phyloP scores from a whole-genome alignment of 495 filamentous ascomycete genomes.

The Glarea lozoyensis region DNA sequence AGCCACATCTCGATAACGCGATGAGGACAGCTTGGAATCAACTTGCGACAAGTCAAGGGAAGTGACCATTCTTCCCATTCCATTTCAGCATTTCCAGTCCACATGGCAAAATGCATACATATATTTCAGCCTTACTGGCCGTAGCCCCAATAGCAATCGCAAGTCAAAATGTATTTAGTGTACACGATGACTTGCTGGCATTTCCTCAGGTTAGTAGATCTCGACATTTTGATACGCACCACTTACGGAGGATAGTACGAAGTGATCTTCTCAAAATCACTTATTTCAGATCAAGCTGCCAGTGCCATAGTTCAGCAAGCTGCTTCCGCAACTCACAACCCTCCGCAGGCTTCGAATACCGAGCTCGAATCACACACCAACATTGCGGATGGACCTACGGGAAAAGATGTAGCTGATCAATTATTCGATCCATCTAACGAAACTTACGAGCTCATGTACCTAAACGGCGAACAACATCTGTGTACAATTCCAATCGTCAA shows the following conservation, averaged over 20 bases:
- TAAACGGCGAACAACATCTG: conserved; percentile 63
- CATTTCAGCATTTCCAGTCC: conserved; percentile 14
- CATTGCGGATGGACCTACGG: conserved; percentile 11
- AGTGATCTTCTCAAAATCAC: conserved; percentile 66
- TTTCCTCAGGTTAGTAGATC: conserved; percentile 67
- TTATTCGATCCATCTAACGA: conserved; percentile 23
- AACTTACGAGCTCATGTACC: conserved; percentile 65
- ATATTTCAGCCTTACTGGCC: conserved; percentile 31
- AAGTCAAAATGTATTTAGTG: conserved; percentile 56
- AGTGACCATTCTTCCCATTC: conserved; percentile 2
- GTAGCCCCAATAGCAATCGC: conserved; percentile 35
- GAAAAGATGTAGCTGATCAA: too few species aligned
- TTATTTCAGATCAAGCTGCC: conserved; percentile 64
- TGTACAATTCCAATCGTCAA: conserved; percentile 75
- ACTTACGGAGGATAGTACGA: conserved; percentile 55
- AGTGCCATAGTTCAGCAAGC: conserved; percentile 41
- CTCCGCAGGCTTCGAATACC: conserved; percentile 8
- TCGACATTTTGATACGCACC: not conserved
- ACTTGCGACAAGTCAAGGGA: conserved; percentile 2
- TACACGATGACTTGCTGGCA: conserved; percentile 86
- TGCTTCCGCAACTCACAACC: conserved; percentile 12
- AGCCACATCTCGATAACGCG: too few species aligned
- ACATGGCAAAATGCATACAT: conserved; percentile 42
- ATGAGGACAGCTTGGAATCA: conserved; percentile 12
- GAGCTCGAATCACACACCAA: conserved; percentile 14